Evolutionary conservation across 179 eudicot genomes (phyloP).

Genomic region (Amaranthus tricolor): DNA sequence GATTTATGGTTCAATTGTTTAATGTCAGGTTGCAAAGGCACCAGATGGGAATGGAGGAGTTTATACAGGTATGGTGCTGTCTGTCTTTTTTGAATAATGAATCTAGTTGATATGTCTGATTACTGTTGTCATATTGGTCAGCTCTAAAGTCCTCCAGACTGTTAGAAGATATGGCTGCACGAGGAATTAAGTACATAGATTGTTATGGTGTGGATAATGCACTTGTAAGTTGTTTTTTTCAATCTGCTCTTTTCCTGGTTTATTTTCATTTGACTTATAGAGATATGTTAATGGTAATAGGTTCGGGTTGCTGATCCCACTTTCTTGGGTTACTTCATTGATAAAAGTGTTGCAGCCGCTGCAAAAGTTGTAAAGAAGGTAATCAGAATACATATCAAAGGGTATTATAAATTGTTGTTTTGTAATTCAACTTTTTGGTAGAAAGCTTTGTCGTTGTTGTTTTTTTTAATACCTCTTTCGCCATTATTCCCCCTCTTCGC

Average conservation of each 20-base stretch:
- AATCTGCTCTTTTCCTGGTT: conserved; percentile 12
- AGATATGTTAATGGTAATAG: conserved; percentile 35
- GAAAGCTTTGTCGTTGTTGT: background rate
- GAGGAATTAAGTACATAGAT: conserved; percentile 87
- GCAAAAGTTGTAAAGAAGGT: conserved; percentile 84
- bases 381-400: background rate
- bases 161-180: conserved; percentile 86
- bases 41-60: conserved; percentile 99
- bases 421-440: background rate
- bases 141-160: conserved; percentile 83
- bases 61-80: conserved; percentile 56
- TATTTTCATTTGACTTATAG: conserved; percentile 2
- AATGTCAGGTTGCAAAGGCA: conserved; percentile 80
- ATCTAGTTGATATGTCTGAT: conserved; percentile 19
- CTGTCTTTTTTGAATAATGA: background rate
- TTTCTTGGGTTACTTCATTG: conserved; percentile 93
- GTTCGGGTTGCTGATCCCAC: conserved; percentile 99
- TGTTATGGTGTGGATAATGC: conserved; percentile 99
- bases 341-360: conserved; percentile 74
- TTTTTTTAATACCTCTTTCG: background rate
- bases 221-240: conserved; percentile 48
- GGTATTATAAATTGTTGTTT: background rate
- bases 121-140: conserved; percentile 32
- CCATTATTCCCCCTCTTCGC: background rate
- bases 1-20: conserved; percentile 15